Conservation (phyloP, 176 grass and related monocot species). For the bread wheat (Triticum aestivum) region IWGSC_CS_RefSeq_v2.1 NC_057812.1:616284334-616284833, state of each 20-base stretch:
- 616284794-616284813: too few relatives aligned
- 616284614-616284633: slow-evolving; percentile 6
- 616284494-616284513: neutral
- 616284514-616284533: neutral
- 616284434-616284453: neutral
- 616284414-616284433: neutral
- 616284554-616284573: neutral
- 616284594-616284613: slow-evolving; percentile 31
- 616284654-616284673: slow-evolving; percentile 76
- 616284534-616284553: neutral
- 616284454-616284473: neutral
- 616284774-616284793: neutral
- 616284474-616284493: neutral
- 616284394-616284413: neutral
- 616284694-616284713: neutral
- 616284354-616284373: neutral
- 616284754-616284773: neutral
- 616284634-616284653: slow-evolving; percentile 77
- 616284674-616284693: slow-evolving; percentile 15
- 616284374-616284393: neutral
- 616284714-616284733: neutral
- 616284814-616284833: too few relatives aligned
- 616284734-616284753: neutral
- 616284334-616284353: neutral
- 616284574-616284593: neutral